These are phyloP conservation scores for Aspergillus kassunensis DNA, from an alignment of 495 filamentous ascomycete species.

Conservation along the genomic window DNA sequence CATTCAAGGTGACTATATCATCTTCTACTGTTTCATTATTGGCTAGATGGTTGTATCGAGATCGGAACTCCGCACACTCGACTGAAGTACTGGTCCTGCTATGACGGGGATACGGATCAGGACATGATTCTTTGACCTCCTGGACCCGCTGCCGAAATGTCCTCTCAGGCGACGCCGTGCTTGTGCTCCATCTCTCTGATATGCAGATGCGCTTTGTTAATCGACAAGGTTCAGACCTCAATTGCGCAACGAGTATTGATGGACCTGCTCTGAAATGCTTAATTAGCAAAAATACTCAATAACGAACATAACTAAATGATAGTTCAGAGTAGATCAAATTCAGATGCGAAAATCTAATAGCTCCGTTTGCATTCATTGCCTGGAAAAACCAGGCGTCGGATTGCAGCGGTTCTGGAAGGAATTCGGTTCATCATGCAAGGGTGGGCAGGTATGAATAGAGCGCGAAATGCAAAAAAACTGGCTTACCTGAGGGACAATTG, in stretches of 20 bases:
- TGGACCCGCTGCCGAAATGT: conserved; percentile 47
- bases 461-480: conserved; percentile 8
- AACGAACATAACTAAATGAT: not conserved
- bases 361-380: conserved; percentile 40
- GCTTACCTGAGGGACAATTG: conserved; percentile 36
- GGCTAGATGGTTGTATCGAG: conserved; percentile 35
- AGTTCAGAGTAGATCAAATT: not conserved
- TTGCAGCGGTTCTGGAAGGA: conserved; percentile 86
- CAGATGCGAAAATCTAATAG: conserved; percentile 12
- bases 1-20: conserved; percentile 39
- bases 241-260: conserved; percentile 2
- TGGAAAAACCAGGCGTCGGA: conserved; percentile 59
- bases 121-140: conserved; percentile 40
- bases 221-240: conserved; percentile 6
- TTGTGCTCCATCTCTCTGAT: conserved; percentile 21
- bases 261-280: conserved; percentile 27
- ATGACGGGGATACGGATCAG: conserved; percentile 52
- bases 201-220: not conserved
- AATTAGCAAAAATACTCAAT: conserved; percentile 7
- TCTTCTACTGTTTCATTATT: conserved; percentile 45
- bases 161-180: conserved; percentile 31
- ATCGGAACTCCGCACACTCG: conserved; percentile 36
- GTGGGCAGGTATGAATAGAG: conserved; percentile 7
- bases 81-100: conserved; percentile 27
- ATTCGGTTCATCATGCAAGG: conserved; percentile 49